A percentile compares a stretch with the other conserved stretches of the same genome.
These are phyloP conservation scores for Lactifluus subvellereus DNA, from an alignment of 768 basidiomycete genomes.

Conservation along the genomic window DNA sequence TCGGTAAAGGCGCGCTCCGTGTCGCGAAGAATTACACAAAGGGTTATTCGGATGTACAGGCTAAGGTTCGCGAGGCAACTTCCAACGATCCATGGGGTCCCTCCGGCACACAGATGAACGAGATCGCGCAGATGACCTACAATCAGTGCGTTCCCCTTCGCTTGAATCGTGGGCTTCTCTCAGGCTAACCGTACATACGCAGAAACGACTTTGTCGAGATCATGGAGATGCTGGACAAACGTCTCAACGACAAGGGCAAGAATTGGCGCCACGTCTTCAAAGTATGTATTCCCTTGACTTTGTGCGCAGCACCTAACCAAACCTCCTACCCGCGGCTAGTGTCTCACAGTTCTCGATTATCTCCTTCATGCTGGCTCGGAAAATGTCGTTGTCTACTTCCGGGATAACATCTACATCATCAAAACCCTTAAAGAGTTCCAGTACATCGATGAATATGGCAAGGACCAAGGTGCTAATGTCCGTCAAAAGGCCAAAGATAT, in stretches of 20 bases:
- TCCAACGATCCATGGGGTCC: slow-evolving; percentile 99
- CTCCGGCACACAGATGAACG: slow-evolving; percentile 97
- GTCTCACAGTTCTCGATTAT: slow-evolving; percentile 92
- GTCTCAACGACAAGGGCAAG: slow-evolving; percentile 98
- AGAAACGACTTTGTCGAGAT: slow-evolving; percentile 97
- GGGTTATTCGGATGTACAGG: slow-evolving; percentile 91
- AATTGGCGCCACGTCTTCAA: slow-evolving; percentile 99
- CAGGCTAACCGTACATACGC: neutral
- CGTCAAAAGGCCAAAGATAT: slow-evolving; percentile 98
- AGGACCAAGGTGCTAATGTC: slow-evolving; percentile 98
- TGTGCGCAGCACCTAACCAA: neutral
- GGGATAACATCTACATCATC: slow-evolving; percentile 94
- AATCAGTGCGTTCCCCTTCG: slow-evolving; percentile 67
- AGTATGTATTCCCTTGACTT: slow-evolving; percentile 37
- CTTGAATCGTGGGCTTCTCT: neutral
- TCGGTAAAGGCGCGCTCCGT: slow-evolving; percentile 79
- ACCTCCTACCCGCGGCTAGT: slow-evolving; percentile 38
- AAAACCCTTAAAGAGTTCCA: slow-evolving; percentile 99
- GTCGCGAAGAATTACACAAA: slow-evolving; percentile 95
- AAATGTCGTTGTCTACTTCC: slow-evolving; percentile 98
- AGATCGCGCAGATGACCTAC: slow-evolving; percentile 93
- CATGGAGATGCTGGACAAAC: slow-evolving; percentile 99
- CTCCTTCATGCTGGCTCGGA: slow-evolving; percentile 94
- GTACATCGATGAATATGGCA: slow-evolving; percentile 88
- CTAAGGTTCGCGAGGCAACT: slow-evolving; percentile 93